Base-by-base conservation (phyloP, 768 basidiomycete species). In the Rhodotorula graminis region DNA sequence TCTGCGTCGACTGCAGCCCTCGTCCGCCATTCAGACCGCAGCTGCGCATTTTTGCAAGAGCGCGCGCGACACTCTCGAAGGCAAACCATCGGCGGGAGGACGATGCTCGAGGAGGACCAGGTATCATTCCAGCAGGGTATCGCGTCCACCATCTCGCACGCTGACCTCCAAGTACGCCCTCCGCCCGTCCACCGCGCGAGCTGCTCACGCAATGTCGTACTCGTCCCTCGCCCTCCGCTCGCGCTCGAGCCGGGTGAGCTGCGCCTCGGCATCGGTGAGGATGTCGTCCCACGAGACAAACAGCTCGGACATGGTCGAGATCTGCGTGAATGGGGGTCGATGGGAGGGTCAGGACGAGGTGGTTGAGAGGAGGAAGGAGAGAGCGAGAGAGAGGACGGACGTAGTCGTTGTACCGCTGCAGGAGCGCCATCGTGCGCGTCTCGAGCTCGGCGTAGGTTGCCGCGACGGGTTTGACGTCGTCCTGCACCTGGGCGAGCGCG, bases 241-340 rank as follows among this genome's bases (percentile, higher is more conserved):
- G 52, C 61, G 70, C 59, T 77, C 75, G 25, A 77, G 61, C 29
- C 49, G 44, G 3, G 69, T 47, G 25, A 79, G 61, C 25, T 59
- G 47, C 37, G 64, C 65, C 37, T 77, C 77, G 1, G 71, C 77
- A 25, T 72, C 64, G 1, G 60, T 33, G 25, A 78, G 37, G 19
- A 73, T 37, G 14, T 75, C 75, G 64, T 77, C 71, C 77, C 75
- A 76, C 46, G 64, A 53, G 40, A 77, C 64, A 61, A 79, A 77
- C 18, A 79, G 55, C 52, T 76, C 73, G 2, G 76, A 77, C 15
- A 77, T 63, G 44, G 75, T 71, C 7, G 66, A 47, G 61, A 77
- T 75, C 78, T 79, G 64, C 23, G 0, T 14, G 23, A 9, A 5
- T 10, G n/a, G n/a, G 14, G 23, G n/a, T n/a, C n/a, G n/a, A n/a